phyloP scores from a whole-genome alignment of 2,329 filamentous ascomycete genomes.

The Phaeomoniella chlamydospora region DNA sequence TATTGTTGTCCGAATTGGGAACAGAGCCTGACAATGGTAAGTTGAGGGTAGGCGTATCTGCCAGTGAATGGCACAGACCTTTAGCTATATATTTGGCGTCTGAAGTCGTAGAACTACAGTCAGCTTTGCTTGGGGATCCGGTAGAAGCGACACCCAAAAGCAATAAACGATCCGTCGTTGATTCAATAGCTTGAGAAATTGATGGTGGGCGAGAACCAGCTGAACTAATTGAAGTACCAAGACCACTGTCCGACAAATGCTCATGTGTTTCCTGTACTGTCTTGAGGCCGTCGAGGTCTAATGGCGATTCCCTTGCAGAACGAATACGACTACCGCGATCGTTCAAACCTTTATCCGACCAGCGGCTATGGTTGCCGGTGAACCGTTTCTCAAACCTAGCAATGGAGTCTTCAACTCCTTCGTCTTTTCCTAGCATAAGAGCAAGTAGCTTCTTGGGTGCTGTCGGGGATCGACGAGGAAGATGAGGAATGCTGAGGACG shows the following conservation, averaged over 20 bases:
- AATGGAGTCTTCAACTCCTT: slow-evolving; percentile 55
- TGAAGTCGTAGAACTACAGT: slow-evolving; percentile 1
- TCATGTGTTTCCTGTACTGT: slow-evolving; percentile 35
- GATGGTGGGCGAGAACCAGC: slow-evolving; percentile 13
- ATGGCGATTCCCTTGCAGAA: not conserved
- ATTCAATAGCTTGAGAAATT: not conserved
- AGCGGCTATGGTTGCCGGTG: slow-evolving; percentile 29
- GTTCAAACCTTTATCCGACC: slow-evolving; percentile 12
- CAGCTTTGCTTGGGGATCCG: not conserved
- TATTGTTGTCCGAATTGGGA: not conserved
- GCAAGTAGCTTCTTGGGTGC: slow-evolving; percentile 17
- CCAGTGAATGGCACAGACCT: no score
- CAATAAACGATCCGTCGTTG: not conserved
- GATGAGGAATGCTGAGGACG: slow-evolving; percentile 27
- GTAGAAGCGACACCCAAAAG: not conserved
- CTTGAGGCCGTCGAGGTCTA: slow-evolving; percentile 15
- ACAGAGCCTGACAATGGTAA: slow-evolving; percentile 1
- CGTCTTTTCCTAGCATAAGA: slow-evolving; percentile 50
- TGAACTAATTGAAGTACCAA: slow-evolving; percentile 67
- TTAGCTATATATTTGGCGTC: not conserved
- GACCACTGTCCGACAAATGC: slow-evolving; percentile 62
- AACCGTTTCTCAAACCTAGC: slow-evolving; percentile 52
- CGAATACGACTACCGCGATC: not conserved
- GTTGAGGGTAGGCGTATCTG: not conserved
- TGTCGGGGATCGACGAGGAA: slow-evolving; percentile 53